Conservation (phyloP, 257 asterid species). For the Solanum pinnatisectum region DNA sequence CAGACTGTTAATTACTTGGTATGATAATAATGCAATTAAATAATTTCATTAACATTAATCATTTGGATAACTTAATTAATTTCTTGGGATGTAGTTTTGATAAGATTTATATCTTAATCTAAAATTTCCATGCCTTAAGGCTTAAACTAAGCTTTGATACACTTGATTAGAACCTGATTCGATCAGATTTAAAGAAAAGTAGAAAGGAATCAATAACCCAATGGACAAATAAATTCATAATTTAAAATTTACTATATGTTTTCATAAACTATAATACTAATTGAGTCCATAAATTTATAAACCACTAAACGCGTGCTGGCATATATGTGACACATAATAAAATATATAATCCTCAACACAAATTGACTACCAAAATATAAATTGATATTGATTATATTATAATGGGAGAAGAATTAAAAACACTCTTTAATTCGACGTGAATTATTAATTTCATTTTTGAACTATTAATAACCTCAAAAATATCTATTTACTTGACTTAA, state of each 20-base stretch:
- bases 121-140: not conserved
- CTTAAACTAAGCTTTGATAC: not conserved
- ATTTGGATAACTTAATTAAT: not conserved
- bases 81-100: not conserved
- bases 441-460: too few relatives aligned
- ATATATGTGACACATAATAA: not conserved
- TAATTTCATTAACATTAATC: not conserved
- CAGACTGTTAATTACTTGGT: not conserved
- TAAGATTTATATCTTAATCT: not conserved
- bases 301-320: not conserved
- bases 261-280: not conserved
- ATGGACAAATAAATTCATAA: not conserved
- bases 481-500: too few relatives aligned
- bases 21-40: not conserved
- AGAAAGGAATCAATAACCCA: not conserved
- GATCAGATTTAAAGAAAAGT: not conserved
- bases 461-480: too few relatives aligned
- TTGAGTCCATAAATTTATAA: too few relatives aligned
- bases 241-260: not conserved
- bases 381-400: not conserved
- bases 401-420: not conserved
- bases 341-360: not conserved
- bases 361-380: not conserved
- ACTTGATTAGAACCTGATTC: not conserved
- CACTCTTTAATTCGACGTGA: accelerated